These are phyloP conservation scores for Geotrichum reessii DNA, from an alignment of 1,139 yeast genomes.

Conservation along the genomic window DNA sequence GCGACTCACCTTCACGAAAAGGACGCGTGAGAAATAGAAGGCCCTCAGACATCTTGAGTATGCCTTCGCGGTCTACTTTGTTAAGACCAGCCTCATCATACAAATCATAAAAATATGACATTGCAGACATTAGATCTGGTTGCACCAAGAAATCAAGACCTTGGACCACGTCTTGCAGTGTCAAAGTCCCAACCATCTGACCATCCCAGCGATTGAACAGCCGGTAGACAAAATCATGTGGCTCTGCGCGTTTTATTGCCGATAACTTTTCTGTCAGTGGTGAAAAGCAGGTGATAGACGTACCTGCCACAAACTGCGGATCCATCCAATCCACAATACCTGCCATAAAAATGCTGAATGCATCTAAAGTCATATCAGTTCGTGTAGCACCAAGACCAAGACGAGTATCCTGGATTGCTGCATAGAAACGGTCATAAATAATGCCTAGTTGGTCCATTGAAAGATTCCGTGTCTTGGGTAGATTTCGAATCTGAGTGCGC, in stretches of 20 bases:
- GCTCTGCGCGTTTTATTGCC: slow-evolving; percentile 19
- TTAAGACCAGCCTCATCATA: slow-evolving; percentile 63
- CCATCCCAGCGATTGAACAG: slow-evolving; percentile 70
- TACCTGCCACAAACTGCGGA: slow-evolving; percentile 25
- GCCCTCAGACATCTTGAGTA: slow-evolving; percentile 81
- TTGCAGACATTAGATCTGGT: slow-evolving; percentile 68
- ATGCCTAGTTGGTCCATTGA: slow-evolving; percentile 55
- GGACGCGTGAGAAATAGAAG: slow-evolving; percentile 75
- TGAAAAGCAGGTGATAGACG: neutral
- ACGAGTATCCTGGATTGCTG: slow-evolving; percentile 66
- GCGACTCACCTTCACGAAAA: slow-evolving; percentile 34
- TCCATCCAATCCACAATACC: slow-evolving; percentile 75
- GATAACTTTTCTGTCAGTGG: slow-evolving; percentile 8
- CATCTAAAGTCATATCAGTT: slow-evolving; percentile 63
- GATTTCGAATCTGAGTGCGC: slow-evolving; percentile 80
- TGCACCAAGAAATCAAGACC: slow-evolving; percentile 71
- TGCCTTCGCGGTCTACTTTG: slow-evolving; percentile 68
- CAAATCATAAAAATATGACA: slow-evolving; percentile 71
- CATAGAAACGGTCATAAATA: slow-evolving; percentile 79
- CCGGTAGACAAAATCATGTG: slow-evolving; percentile 52
- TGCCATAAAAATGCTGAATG: slow-evolving; percentile 67
- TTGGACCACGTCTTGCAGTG: slow-evolving; percentile 60
- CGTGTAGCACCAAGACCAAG: slow-evolving; percentile 56
- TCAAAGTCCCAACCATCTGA: slow-evolving; percentile 49
- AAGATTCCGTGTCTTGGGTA: slow-evolving; percentile 66